A percentile compares a stretch with the other conserved stretches of the same genome.
Conservation (phyloP, 108 stramenopile genomes). For the Epithemia pelagica region DNA sequence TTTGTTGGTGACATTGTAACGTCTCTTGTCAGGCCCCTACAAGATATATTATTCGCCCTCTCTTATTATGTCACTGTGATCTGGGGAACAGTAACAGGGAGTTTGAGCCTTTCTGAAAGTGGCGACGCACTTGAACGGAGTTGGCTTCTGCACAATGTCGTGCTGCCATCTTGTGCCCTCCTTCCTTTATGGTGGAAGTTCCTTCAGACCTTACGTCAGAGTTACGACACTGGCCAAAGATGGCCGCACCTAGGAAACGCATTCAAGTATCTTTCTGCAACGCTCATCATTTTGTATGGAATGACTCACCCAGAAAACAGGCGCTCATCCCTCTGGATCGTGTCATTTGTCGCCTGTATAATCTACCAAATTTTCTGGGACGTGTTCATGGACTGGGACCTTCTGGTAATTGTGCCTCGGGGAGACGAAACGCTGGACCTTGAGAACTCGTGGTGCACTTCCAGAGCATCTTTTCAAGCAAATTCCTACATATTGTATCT, state of each 20-base stretch:
- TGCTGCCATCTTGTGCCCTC: conserved; percentile 67
- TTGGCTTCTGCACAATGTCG: conserved; percentile 69
- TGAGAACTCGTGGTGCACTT: conserved; percentile 21
- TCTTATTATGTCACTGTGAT: conserved; percentile 66
- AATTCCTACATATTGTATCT: conserved; percentile 22
- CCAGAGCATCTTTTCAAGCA: conserved; percentile 46
- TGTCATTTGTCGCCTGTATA: conserved; percentile 41
- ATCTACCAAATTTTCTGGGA: conserved; percentile 87
- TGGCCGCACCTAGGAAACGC: conserved; percentile 86
- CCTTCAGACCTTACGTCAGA: conserved; percentile 75
- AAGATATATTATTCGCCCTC: conserved; percentile 70
- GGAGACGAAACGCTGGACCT: conserved; percentile 12
- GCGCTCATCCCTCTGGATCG: conserved; percentile 47
- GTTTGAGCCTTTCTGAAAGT: conserved; percentile 49
- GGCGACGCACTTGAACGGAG: conserved; percentile 50
- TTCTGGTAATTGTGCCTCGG: conserved; percentile 54
- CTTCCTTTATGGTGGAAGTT: conserved; percentile 69
- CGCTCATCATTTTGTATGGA: conserved; percentile 73
- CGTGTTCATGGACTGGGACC: conserved; percentile 79
- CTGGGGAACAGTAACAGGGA: conserved; percentile 49
- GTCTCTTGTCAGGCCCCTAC: conserved; percentile 68
- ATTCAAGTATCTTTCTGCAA: conserved; percentile 71
- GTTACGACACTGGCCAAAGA: conserved; percentile 62
- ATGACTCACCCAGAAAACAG: conserved; percentile 80
- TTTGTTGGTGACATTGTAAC: conserved; percentile 79